Percentiles rank a stretch among this genome's conserved stretches.
phyloP scores from a whole-genome alignment of 108 stramenopile genomes.

The Cyclotella choctawhatcheeana region DNA sequence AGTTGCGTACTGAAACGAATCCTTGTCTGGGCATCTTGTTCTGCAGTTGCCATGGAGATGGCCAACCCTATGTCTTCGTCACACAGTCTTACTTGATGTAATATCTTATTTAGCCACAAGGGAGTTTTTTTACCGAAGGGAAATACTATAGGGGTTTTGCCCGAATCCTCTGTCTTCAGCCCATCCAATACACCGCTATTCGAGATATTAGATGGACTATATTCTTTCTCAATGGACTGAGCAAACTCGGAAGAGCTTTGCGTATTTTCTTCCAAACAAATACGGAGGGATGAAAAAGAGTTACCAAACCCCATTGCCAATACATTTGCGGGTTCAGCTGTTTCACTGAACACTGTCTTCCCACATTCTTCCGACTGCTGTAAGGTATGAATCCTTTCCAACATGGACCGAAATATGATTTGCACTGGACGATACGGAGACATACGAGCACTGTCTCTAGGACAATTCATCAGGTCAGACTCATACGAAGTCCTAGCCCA shows the following conservation, averaged over 20 bases:
- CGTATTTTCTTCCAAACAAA: constrained; percentile 18
- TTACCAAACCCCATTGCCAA: constrained; percentile 43
- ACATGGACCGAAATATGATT: constrained; percentile 36
- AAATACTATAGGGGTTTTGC: constrained; percentile 7
- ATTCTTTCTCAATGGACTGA: not conserved
- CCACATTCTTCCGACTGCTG: not conserved
- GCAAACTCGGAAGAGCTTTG: not conserved
- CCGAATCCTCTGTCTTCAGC: not conserved
- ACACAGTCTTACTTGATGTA: constrained; percentile 22
- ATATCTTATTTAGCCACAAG: constrained; percentile 41
- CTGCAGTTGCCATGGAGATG: constrained; percentile 36
- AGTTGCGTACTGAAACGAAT: constrained; percentile 5
- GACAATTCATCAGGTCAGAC: not conserved
- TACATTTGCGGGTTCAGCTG: too few relatives aligned
- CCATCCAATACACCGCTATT: too few relatives aligned
- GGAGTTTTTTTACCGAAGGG: constrained; percentile 25
- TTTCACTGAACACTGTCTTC: too few relatives aligned
- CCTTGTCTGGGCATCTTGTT: constrained; percentile 43
- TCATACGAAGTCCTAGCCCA: constrained; percentile 35
- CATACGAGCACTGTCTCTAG: not conserved
- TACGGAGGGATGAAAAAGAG: constrained; percentile 18
- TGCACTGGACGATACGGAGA: constrained; percentile 46
- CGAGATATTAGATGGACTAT: too few relatives aligned
- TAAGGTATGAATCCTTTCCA: constrained; percentile 23
- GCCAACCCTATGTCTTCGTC: constrained; percentile 44